Conservation (phyloP, 805 yeast species). For the Saccharomycopsis guyanensis region DNA sequence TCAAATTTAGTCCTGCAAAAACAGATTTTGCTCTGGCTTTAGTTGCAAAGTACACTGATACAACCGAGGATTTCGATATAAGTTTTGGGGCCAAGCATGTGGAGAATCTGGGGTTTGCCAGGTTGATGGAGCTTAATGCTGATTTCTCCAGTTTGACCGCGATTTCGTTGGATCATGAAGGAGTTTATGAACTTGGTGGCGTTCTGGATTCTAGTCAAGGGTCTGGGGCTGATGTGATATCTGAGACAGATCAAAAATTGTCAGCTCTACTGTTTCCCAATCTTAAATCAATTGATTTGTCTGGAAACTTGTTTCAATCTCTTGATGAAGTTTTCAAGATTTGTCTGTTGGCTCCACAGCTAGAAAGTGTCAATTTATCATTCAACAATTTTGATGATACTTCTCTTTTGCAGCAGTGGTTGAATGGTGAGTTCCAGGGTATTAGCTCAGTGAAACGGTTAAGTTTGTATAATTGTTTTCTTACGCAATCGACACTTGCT, state of each 20-base stretch:
- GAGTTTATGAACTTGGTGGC: slow-evolving; percentile 26
- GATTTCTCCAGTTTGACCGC: slow-evolving; percentile 38
- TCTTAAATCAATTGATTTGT: slow-evolving; percentile 43
- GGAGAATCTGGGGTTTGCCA: slow-evolving; percentile 61
- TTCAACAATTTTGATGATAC: slow-evolving; percentile 22
- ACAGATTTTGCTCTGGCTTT: slow-evolving; percentile 42
- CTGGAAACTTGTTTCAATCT: slow-evolving; percentile 47
- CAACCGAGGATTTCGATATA: slow-evolving; percentile 22
- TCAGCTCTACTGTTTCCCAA: slow-evolving; percentile 21
- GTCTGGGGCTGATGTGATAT: too few relatives aligned
- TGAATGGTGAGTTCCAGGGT: not conserved
- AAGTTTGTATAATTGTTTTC: not conserved
- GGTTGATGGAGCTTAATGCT: slow-evolving; percentile 40
- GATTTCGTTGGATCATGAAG: slow-evolving; percentile 42
- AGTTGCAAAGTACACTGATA: slow-evolving; percentile 34
- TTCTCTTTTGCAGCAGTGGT: not conserved
- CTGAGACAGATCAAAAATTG: slow-evolving; percentile 2
- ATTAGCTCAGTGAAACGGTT: not conserved
- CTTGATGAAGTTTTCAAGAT: slow-evolving; percentile 34
- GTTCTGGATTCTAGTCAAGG: too few relatives aligned
- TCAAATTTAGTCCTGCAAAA: slow-evolving; percentile 27
- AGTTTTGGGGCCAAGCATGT: slow-evolving; percentile 49
- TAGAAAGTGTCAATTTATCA: slow-evolving; percentile 29
- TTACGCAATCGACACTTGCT: not conserved
- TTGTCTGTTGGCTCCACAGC: slow-evolving; percentile 24